Base-by-base conservation (phyloP, 225 moss, liverwort and hornwort genomes). In the Sphagnum contortum region DNA sequence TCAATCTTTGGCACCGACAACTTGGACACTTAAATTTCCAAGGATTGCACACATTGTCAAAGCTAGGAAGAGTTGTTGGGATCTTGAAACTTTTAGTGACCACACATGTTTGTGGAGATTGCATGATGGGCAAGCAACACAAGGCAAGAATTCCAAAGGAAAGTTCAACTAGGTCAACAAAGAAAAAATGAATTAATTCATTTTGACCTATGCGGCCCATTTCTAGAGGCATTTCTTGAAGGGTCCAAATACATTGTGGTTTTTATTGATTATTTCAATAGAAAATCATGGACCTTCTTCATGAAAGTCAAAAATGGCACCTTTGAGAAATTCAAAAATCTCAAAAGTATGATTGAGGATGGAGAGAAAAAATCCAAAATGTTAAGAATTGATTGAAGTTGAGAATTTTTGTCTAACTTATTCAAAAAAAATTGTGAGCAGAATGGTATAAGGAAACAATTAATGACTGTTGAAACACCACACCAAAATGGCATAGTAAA, bases 181-280 rank as follows among this genome's bases (percentile, higher is more conserved):
- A 9, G 52, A 52, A 5, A 5, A 0, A 10, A 57, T 8, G 68
- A 68, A 47, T n/a, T 62, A 2, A 11, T 69, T 3, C 61, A 69
- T 10, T 13, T 29, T n/a, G 69, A 69, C 47, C 9, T 69, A 3
- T 69, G 61, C 45, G 69, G 69, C 2, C 61, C 61, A 1, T 3
- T 69, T 6, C 49, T 50, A 2, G 7, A 5, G 7, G 9, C 58
- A 5, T 69, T 50, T 8, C 3, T 69, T 44, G 12, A 14, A 3
- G 69, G 69, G 2, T 9, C 60, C 2, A 6, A 44, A n/a, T 69
- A 62, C 52, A 48, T 69, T 29, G 8, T 52, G 7, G 44, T 50
- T 4, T 50, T 69, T 2, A 69, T 50, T 1, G 29, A 69, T 69
- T 61, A 69, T 10, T 62, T 50, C 50, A 50, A 2, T 14, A 2